Percentiles rank a stretch among this genome's conserved stretches.
These are phyloP conservation scores for Chrysoporthe austroafricana DNA, from an alignment of 2,329 filamentous ascomycete species.

Conservation along the genomic window DNA sequence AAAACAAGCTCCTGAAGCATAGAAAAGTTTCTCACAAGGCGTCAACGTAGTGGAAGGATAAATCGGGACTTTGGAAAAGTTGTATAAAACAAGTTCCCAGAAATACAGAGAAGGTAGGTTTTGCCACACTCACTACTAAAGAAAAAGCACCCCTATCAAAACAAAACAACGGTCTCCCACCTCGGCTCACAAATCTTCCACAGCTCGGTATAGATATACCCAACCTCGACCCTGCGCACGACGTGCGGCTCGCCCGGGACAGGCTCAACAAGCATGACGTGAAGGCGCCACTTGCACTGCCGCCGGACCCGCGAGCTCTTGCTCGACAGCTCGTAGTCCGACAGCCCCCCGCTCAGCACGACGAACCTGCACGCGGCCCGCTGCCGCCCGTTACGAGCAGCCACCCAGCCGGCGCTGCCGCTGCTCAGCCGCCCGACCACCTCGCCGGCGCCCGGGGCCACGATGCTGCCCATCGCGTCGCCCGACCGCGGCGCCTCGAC, in stretches of 20 bases:
- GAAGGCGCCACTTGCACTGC: not conserved
- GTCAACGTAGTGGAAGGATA: too few relatives aligned
- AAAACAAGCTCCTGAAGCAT: not conserved
- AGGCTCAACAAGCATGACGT: slow-evolving; percentile 9
- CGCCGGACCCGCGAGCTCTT: not conserved
- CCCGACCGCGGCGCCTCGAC: not conserved
- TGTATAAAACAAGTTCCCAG: not conserved
- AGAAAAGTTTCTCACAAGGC: too few relatives aligned
- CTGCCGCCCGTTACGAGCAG: not conserved
- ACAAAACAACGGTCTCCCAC: slow-evolving; percentile 12
- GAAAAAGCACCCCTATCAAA: not conserved
- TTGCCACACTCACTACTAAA: too few relatives aligned
- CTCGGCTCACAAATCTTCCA: not conserved
- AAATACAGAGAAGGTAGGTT: too few relatives aligned
- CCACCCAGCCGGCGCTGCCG: not conserved
- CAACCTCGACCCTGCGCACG: slow-evolving; percentile 11
- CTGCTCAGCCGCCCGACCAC: not conserved
- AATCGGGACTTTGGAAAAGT: too few relatives aligned
- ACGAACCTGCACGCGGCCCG: not conserved
- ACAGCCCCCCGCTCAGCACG: slow-evolving; percentile 1
- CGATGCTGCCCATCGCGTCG: not conserved
- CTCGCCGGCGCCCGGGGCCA: slow-evolving; percentile 1
- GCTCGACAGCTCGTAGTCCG: not conserved
- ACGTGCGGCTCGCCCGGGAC: slow-evolving; percentile 1
- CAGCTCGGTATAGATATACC: slow-evolving; percentile 4